A percentile compares a stretch with the other conserved stretches of the same genome.
Conservation (phyloP, 352 stramenopile species). For the Phytophthora megakarya region DNA sequence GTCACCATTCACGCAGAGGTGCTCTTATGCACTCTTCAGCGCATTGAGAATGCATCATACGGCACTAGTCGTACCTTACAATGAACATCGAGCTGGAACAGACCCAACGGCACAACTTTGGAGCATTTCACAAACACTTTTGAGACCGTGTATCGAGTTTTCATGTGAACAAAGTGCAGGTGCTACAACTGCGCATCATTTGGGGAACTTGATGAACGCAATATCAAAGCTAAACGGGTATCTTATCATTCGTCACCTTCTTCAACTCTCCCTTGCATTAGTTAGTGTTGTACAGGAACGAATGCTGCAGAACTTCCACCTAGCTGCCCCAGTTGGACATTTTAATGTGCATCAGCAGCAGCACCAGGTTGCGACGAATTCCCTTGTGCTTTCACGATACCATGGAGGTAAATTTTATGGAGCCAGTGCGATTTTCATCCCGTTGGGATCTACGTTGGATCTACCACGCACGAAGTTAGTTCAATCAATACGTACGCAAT, state of each 20-base stretch:
- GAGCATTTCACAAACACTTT: slow-evolving; percentile 39
- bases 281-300: slow-evolving; percentile 17
- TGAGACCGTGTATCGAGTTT: slow-evolving; percentile 40
- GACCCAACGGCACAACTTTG: slow-evolving; percentile 22
- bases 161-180: slow-evolving; percentile 19
- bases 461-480: slow-evolving; percentile 27
- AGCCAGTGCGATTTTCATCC: slow-evolving; percentile 38
- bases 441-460: slow-evolving; percentile 21
- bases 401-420: slow-evolving; percentile 1
- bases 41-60: slow-evolving; percentile 40
- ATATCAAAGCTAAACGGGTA: slow-evolving; percentile 26
- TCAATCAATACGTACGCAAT: slow-evolving; percentile 35
- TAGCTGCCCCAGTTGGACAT: not conserved
- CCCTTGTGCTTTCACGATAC: slow-evolving; percentile 25
- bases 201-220: slow-evolving; percentile 21
- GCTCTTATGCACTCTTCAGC: slow-evolving; percentile 51
- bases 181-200: not conserved
- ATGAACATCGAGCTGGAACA: not conserved
- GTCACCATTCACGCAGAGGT: slow-evolving; percentile 57
- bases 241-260: slow-evolving; percentile 28
- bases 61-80: slow-evolving; percentile 36
- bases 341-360: not conserved
- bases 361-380: slow-evolving; percentile 16
- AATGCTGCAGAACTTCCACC: slow-evolving; percentile 30
- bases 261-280: slow-evolving; percentile 13